phyloP scores from a whole-genome alignment of 257 asterid genomes.

The Vinca minor region DNA sequence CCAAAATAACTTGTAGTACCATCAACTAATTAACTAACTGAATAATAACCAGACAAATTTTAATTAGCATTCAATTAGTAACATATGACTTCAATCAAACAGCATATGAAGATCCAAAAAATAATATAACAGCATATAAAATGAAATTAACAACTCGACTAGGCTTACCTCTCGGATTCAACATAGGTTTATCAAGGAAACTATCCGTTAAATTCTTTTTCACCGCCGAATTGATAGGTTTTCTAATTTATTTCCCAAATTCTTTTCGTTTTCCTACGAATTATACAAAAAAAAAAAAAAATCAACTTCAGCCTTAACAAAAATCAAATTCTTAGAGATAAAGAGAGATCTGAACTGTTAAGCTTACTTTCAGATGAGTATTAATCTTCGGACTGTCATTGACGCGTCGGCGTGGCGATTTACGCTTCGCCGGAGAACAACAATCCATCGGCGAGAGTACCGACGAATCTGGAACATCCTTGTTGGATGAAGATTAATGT shows the following conservation, averaged over 20 bases:
- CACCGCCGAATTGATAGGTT: slow-evolving; percentile 35
- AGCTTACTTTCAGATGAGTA: slow-evolving; percentile 36
- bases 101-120: not conserved
- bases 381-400: slow-evolving; percentile 33
- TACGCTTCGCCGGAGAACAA: slow-evolving; percentile 36
- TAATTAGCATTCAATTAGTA: not conserved
- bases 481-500: not conserved
- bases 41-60: not conserved
- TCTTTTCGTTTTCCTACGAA: slow-evolving; percentile 32
- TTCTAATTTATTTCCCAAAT: slow-evolving; percentile 14
- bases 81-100: not conserved
- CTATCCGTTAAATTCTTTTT: slow-evolving; percentile 36
- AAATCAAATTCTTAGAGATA: not conserved
- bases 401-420: slow-evolving; percentile 50
- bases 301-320: not conserved
- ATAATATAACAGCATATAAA: not conserved
- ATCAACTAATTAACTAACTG: too few relatives aligned
- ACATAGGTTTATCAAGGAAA: slow-evolving; percentile 35
- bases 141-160: not conserved
- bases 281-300: not conserved
- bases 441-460: slow-evolving; percentile 26
- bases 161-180: slow-evolving; percentile 70
- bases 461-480: slow-evolving; percentile 18
- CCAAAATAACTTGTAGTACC: not conserved
- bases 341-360: not conserved